Evolutionary conservation across 192 early-diverging fungal species (phyloP), one percentile per base, ranked within the genome.

Genomic region (Backusella circina): DNA sequence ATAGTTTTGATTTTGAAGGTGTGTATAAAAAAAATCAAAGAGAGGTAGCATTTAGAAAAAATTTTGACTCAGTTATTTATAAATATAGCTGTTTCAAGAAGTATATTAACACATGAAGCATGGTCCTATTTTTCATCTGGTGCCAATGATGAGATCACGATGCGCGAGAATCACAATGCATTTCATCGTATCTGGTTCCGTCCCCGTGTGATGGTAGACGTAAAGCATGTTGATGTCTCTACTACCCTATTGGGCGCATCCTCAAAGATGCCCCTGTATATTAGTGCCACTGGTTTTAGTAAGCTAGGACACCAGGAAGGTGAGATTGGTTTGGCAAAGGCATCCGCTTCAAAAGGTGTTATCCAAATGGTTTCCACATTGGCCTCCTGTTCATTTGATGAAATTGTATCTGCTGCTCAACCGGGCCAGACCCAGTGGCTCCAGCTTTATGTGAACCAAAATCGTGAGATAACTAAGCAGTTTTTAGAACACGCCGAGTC

Each of bases 51-150:
- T 13, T 13, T 23, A 12, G 10, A 13, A 26, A 12, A 26, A 65
- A 21, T n/a, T n/a, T n/a, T n/a, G n/a, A 44, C 33, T 35, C 33
- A 51, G 1, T 23, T 2, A 21, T 47, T 7, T 61, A 30, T 47
- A 21, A 36, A 33, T 32, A 44, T 82, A 87, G 85, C 79, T 15
- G 81, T 92, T 10, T 90, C 93, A 21, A 74, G 80, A 32, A 72
- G 74, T 54, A 78, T 84, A 5, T 54, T 95, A 31, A 86, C 80
- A 51, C 69, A 86, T 47, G 91, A 92, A 61, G 91, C 92, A 3
- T 94, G 94, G 88, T 90, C 90, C 23, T 96, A 96, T 81, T 96
- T 93, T 75, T 92, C 90, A 31, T 92, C 90, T 33, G 95, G 90
- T 28, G 87, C 90, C 3, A 93, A 93, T 65, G 94, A 96, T 76